phyloP scores from a whole-genome alignment of 192 early-diverging fungal genomes.

The Diversispora eburnea region DNA sequence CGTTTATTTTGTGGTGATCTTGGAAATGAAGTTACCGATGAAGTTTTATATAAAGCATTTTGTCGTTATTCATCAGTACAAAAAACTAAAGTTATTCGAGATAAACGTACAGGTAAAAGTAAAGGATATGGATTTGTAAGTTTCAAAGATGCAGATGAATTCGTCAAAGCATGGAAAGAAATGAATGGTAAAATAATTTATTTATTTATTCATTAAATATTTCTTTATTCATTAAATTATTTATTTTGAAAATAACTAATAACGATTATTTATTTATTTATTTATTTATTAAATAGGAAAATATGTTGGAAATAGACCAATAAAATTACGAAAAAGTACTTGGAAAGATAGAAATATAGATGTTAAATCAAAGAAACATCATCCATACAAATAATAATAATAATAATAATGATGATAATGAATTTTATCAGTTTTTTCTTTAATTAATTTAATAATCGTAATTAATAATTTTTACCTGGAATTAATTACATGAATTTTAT shows the following conservation, averaged over 20 bases:
- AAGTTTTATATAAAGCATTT: conserved; percentile 75
- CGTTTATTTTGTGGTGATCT: conserved; percentile 91
- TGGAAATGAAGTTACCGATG: conserved; percentile 89
- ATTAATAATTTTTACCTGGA: no score
- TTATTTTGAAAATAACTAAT: not conserved
- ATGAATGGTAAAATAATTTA: conserved; percentile 72
- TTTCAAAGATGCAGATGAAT: conserved; percentile 89
- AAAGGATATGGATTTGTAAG: conserved; percentile 94
- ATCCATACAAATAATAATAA: conserved; percentile 27
- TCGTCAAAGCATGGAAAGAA: conserved; percentile 88
- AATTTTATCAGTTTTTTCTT: no score
- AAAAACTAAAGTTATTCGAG: conserved; percentile 76
- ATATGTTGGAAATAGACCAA: conserved; percentile 92
- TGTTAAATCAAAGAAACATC: conserved; percentile 34
- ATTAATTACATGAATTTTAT: no score
- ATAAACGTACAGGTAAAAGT: conserved; percentile 81
- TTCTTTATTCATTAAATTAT: not conserved
- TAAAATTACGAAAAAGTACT: conserved; percentile 88
- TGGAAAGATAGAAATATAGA: conserved; percentile 91
- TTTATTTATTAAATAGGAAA: conserved; percentile 62
- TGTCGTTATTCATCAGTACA: conserved; percentile 82
- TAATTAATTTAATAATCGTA: no score
- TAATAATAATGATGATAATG: not conserved
- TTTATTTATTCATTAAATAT: not conserved
- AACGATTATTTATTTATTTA: conserved; percentile 4